Base-by-base conservation (phyloP, 345 rosid genomes). In the Schrenkiella parvula region DNA sequence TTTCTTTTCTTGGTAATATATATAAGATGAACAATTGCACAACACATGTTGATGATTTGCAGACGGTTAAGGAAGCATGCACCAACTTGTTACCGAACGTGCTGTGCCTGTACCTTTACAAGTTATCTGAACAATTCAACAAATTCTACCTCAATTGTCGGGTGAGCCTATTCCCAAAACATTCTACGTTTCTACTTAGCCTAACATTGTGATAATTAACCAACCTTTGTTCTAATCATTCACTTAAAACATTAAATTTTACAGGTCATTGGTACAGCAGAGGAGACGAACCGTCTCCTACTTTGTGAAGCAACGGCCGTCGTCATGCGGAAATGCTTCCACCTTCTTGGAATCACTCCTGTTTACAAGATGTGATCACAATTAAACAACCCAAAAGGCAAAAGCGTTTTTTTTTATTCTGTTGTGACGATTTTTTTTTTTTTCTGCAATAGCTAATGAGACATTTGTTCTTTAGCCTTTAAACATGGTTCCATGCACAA, bases 41-140 rank as follows among this genome's bases (percentile, higher is more conserved):
- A 23, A 41, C 54, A 15, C 10, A 62, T 52, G 46, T 37, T 37
- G 6, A 63, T 58, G n/a, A 17, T 56, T 17, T 56, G 62, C 84
- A 91, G 97, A 81, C 80, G 62, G 90, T 89, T n/a, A n/a, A n/a
- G n/a, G n/a, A n/a, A n/a, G n/a, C 93, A 17, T 86, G 86, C 71
- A 67, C 83, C 26, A 82, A 84, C 71, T 76, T 91, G 52, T 78
- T 86, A 62, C 96, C 96, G 0, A 87, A 78, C 42, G 82, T 86
- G 25, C 47, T 91, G 79, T 89, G 97, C 39, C 93, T 87, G 74
- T 89, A 91, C 67, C 91, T 91, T 10, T 89, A 89, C 60, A 84
- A 78, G 47, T 71, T 87, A 39, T 89, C 96, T 0, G 97, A 89
- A 41, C 23, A 83, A 73, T 91, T 78, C 84, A 80, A 91, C 17